These are phyloP conservation scores for Phytophthora ohioensis DNA, from an alignment of 352 stramenopile species.

Conservation along the genomic window DNA sequence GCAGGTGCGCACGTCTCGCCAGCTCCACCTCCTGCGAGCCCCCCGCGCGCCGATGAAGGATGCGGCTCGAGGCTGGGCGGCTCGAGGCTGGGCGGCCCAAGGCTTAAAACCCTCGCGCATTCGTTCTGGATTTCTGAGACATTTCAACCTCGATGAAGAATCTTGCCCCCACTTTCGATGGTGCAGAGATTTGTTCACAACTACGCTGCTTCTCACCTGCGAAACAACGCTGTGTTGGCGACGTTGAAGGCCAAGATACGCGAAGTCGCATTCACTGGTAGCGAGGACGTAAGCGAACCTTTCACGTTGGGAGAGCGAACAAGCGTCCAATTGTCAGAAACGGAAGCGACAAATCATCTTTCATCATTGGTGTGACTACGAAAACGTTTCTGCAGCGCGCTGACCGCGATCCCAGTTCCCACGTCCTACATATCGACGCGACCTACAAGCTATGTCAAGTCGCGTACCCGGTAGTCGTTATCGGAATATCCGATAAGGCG, in stretches of 20 bases:
- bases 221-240: conserved; percentile 3
- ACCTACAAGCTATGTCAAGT: conserved; percentile 31
- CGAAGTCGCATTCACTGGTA: neutral
- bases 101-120: conserved; percentile 1
- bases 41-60: conserved; percentile 4
- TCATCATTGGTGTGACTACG: conserved; percentile 13
- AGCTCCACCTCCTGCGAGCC: neutral
- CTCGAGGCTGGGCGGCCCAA: conserved; percentile 16
- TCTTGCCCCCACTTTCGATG: neutral
- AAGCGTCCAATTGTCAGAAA: conserved; percentile 11
- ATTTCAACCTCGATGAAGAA: neutral
- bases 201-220: neutral
- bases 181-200: conserved; percentile 22
- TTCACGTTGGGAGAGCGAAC: neutral
- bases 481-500: conserved; percentile 22
- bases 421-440: conserved; percentile 29
- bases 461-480: conserved; percentile 2
- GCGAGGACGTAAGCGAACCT: neutral
- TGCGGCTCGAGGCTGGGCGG: too few species aligned
- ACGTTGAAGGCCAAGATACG: neutral
- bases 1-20: neutral
- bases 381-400: conserved; percentile 5
- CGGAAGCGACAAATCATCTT: conserved; percentile 1
- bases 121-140: neutral
- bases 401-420: conserved; percentile 5